phyloP scores from a whole-genome alignment of 2,329 filamentous ascomycete species.

The Alternaria hordeiaustralica region DNA sequence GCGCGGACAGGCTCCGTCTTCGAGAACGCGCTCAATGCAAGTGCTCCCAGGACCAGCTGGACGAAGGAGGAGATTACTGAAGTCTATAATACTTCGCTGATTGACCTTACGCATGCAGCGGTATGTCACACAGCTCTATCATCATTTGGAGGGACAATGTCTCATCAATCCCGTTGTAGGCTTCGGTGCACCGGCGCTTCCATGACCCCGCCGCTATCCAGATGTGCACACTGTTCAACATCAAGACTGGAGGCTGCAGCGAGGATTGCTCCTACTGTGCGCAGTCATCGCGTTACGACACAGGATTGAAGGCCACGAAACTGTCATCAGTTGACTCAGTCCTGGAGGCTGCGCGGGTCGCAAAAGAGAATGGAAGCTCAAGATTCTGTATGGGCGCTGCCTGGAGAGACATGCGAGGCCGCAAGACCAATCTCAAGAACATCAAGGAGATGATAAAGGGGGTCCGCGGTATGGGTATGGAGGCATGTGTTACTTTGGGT shows the following conservation, averaged over 20 bases:
- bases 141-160: neutral
- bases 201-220: conserved; percentile 85
- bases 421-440: conserved; percentile 82
- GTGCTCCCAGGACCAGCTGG: conserved; percentile 73
- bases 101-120: conserved; percentile 77
- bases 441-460: conserved; percentile 86
- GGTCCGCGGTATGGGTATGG: conserved; percentile 82
- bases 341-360: conserved; percentile 75
- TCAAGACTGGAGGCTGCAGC: conserved; percentile 90
- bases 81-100: conserved; percentile 81
- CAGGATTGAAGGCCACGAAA: conserved; percentile 80
- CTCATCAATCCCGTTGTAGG: conserved; percentile 55
- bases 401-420: conserved; percentile 92
- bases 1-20: conserved; percentile 29
- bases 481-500: conserved; percentile 89
- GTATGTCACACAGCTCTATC: conserved; percentile 52
- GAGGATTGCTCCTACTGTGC: conserved; percentile 95
- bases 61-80: conserved; percentile 80
- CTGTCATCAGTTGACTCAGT: conserved; percentile 82
- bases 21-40: conserved; percentile 64
- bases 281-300: conserved; percentile 80
- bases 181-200: conserved; percentile 80
- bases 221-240: conserved; percentile 95
- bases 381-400: conserved; percentile 96
- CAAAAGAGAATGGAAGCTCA: conserved; percentile 83